phyloP scores from a whole-genome alignment of 2,329 filamentous ascomycete genomes.

The Camillea tinctor region DNA sequence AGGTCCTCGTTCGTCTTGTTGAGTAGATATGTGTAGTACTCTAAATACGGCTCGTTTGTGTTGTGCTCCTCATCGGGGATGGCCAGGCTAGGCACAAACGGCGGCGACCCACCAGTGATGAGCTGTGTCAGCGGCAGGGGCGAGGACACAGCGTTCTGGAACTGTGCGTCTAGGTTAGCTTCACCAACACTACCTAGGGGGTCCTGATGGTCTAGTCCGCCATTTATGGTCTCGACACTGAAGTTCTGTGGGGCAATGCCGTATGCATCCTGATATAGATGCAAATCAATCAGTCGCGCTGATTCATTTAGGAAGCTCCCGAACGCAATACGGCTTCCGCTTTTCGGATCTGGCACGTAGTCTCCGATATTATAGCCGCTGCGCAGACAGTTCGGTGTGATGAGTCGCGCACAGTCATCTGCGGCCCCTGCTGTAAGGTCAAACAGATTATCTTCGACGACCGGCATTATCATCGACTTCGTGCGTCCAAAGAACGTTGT shows the following conservation, averaged over 20 bases:
- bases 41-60: slow-evolving; percentile 66
- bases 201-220: slow-evolving; percentile 40
- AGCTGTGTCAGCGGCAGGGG: slow-evolving; percentile 22
- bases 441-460: not conserved
- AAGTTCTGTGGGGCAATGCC: slow-evolving; percentile 45
- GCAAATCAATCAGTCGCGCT: slow-evolving; percentile 46
- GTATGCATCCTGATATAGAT: slow-evolving; percentile 35
- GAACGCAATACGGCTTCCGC: slow-evolving; percentile 50
- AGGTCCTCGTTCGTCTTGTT: slow-evolving; percentile 48
- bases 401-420: slow-evolving; percentile 29
- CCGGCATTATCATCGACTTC: slow-evolving; percentile 8
- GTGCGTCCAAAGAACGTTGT: slow-evolving; percentile 42
- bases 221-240: slow-evolving; percentile 39
- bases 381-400: slow-evolving; percentile 49
- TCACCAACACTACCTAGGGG: slow-evolving; percentile 16
- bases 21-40: slow-evolving; percentile 61
- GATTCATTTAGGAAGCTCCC: slow-evolving; percentile 51
- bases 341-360: slow-evolving; percentile 43
- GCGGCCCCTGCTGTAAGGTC: slow-evolving; percentile 2
- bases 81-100: slow-evolving; percentile 18
- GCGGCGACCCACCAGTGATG: slow-evolving; percentile 17
- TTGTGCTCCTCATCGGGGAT: slow-evolving; percentile 35
- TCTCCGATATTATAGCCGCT: slow-evolving; percentile 47
- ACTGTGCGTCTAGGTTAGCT: slow-evolving; percentile 21
- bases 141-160: slow-evolving; percentile 15